Conservation (phyloP, 768 basidiomycete species). For the Neoboletus brunneissimus region DNA sequence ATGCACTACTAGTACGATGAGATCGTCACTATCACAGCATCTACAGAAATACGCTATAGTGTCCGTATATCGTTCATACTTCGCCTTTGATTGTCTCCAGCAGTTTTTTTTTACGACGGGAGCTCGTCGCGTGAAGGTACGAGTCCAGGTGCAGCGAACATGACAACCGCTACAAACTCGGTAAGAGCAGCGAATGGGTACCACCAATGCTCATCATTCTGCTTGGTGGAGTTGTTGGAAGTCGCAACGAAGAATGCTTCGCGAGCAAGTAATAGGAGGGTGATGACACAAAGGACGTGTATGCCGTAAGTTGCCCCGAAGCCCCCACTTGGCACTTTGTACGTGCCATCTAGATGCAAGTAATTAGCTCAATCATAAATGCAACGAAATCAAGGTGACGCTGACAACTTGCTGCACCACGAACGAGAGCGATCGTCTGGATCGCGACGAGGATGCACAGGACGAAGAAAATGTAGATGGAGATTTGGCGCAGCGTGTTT, state of each 20-base stretch:
- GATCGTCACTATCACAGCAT: background rate
- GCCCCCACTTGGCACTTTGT: conserved; percentile 14
- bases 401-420: conserved; percentile 14
- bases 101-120: conserved; percentile 12
- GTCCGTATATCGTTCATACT: background rate
- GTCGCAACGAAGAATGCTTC: conserved; percentile 32
- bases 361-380: conserved; percentile 2
- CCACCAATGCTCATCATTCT: conserved; percentile 32
- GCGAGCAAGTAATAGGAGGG: conserved; percentile 27
- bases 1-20: too few species aligned
- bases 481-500: conserved; percentile 22
- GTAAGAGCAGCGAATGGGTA: conserved; percentile 34
- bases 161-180: conserved; percentile 30
- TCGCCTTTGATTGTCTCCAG: background rate
- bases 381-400: background rate
- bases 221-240: conserved; percentile 12
- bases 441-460: conserved; percentile 28
- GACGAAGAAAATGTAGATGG: conserved; percentile 29
- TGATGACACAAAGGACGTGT: conserved; percentile 26
- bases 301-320: conserved; percentile 25
- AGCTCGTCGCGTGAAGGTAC: conserved; percentile 31
- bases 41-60: background rate
- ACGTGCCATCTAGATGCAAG: conserved; percentile 16
- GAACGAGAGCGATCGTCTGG: conserved; percentile 25
- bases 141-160: conserved; percentile 33